These are phyloP conservation scores for Aspergillus hortae DNA, from an alignment of 2,329 filamentous ascomycete species.

Conservation along the genomic window DNA sequence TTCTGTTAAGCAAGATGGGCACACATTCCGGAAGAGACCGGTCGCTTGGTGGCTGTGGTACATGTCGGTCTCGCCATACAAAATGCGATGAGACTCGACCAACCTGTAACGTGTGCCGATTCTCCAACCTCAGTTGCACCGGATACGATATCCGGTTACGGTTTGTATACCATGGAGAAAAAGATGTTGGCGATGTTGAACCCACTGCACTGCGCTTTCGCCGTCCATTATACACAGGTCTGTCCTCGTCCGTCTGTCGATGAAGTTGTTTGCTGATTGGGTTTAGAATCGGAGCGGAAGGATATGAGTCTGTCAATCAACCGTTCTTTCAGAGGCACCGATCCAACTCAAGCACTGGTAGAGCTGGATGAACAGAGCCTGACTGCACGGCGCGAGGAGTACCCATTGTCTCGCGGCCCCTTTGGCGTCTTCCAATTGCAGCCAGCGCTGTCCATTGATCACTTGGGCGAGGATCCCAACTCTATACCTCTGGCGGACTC, in stretches of 20 bases:
- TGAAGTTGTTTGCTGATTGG: neutral
- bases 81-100: constrained; percentile 47
- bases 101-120: constrained; percentile 36
- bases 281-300: neutral
- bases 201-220: constrained; percentile 31
- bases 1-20: neutral
- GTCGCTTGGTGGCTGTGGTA: constrained; percentile 9
- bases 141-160: constrained; percentile 41
- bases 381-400: neutral
- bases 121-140: constrained; percentile 34
- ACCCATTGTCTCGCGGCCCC: neutral
- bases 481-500: neutral
- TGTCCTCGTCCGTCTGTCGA: constrained; percentile 15
- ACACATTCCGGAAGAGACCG: neutral
- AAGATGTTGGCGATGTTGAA: constrained; percentile 12
- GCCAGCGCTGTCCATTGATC: neutral
- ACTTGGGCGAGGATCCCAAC: neutral
- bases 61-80: constrained; percentile 41
- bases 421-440: neutral
- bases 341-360: neutral
- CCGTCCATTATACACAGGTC: constrained; percentile 44
- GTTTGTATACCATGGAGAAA: constrained; percentile 19
- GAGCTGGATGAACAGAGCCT: neutral
- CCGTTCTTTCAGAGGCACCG: neutral
- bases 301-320: constrained; percentile 15